Base-by-base conservation (phyloP, 108 stramenopile species). In the Cyclotella sp. region DNA sequence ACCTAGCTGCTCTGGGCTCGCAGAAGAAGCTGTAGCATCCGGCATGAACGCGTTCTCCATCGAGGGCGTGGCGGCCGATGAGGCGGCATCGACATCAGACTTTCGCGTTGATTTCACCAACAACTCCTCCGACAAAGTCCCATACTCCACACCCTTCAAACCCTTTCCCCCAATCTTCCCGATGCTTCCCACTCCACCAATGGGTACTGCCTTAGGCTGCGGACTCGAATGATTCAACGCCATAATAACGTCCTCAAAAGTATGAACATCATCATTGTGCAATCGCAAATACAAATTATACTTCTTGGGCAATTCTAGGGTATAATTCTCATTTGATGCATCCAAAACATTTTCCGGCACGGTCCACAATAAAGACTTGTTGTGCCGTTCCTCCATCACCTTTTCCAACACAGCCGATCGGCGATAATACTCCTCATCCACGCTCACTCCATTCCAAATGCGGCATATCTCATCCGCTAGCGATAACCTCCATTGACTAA, bases 231-330 rank as follows among this genome's bases (percentile, higher is more conserved):
- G 45, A 46, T 71, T 78, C 60, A 99, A 76, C 1, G 96, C 96
- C 44, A 75, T 85, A 61, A 95, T 96, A 13, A 99, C 97, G 64
- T 98, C 93, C 18, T 98, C 94, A 75, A 91, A 97, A 1, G 97
- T 97, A 75, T 99, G 98, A 13, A 98, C 95, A 76, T 99, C 98
- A 78, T 99, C 98, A 79, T 99, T 98, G 85, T 97, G 96, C 49
- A 99, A 71, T 15, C 95, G 75, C 73, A 97, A 63, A 22, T 87
- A 81, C 27, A 97, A 55, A 9, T 58, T 64, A 63, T 74, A 90
- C 27, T 73, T 82, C 26, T 68, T 51, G 26, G 93, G 95, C 18
- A 76, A 67, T 30, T 76, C 70, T 15, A 21, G 30, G 11, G 51
- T 19, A 34, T 82, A 75, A 55, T 71, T 63, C 43, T 72, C 70